These are phyloP conservation scores for Vanderwaltozyma polyspora DNA, from an alignment of 805 yeast genomes.

Conservation along the genomic window DNA sequence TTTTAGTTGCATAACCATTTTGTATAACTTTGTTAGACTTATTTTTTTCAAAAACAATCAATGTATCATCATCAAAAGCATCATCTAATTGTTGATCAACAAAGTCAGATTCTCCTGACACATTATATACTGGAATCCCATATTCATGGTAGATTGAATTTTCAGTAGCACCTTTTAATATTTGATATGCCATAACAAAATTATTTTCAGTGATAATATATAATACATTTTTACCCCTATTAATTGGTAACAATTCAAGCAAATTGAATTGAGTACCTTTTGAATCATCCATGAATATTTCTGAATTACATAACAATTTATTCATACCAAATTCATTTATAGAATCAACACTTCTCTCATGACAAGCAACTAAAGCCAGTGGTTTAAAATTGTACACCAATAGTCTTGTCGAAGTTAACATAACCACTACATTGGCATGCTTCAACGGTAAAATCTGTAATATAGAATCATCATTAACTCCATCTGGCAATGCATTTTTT, in stretches of 20 bases:
- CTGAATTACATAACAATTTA: conserved; percentile 9
- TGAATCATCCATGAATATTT: background rate
- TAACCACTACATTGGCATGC: conserved; percentile 17
- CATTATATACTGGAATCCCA: conserved; percentile 18
- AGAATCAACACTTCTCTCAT: conserved; percentile 22
- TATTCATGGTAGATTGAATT: conserved; percentile 18
- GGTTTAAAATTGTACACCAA: conserved; percentile 26
- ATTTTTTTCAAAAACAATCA: conserved; percentile 23
- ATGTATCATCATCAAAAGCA: conserved; percentile 8
- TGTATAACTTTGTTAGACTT: conserved; percentile 24
- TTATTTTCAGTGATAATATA: conserved; percentile 23
- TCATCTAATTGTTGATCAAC: conserved; percentile 18
- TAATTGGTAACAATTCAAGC: conserved; percentile 3
- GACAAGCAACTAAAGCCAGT: conserved; percentile 22
- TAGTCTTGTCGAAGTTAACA: conserved; percentile 21
- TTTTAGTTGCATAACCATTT: conserved; percentile 24
- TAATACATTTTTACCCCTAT: conserved; percentile 16
- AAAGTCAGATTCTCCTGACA: conserved; percentile 10
- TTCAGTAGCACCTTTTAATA: conserved; percentile 15
- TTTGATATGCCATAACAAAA: conserved; percentile 22
- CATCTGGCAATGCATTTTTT: conserved; percentile 3
- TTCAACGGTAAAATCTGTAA: conserved; percentile 17
- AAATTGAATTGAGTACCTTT: conserved; percentile 11
- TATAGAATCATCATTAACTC: conserved; percentile 13
- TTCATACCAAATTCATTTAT: conserved; percentile 24